Evolutionary conservation across 208 protist genomes (phyloP), one percentile per base, ranked within the genome.

Genomic region (Zelonia costaricensis): DNA sequence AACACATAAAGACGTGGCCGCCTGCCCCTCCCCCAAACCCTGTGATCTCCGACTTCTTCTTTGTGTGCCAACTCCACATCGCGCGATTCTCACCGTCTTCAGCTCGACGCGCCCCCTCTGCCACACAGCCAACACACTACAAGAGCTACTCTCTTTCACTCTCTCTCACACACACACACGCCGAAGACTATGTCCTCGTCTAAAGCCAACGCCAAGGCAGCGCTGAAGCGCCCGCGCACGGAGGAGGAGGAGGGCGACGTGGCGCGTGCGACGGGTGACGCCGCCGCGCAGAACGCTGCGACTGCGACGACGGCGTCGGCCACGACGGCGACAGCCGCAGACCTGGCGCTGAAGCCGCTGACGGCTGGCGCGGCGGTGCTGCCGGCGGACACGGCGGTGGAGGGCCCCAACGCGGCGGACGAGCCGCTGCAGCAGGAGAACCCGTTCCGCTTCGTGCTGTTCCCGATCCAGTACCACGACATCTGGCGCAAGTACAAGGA

Each of bases 401-500:
- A 59, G 46, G 59, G 27, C 38, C 28, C 42, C 16, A 42, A 78
- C 55, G 58, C 47, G 20, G 63, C 35, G 39, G 78, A 94, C 46
- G 97, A 99, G 84, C 96, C 96, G 45, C 74, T 99, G 27, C 87
- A 98, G 42, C 93, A 74, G 59, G 94, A 98, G 46, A 99, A 99
- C 80, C 89, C 92, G 25, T 72, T 94, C 68, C 97, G 98, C 58
- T 99, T 98, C 66, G 98, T 99, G 39, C 72, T 99, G 31, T 99
- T 99, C 78, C 98, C 98, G 38, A 99, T 99, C 73, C 80, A 98
- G 76, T 94, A 99, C 78, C 78, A 77, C 31, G 93, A 98, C 43
- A 96, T 99, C 33, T 99, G 98, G 98, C 69, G 97, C 69, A 99
- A 99, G 92, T 99, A 99, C 88, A 99, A 99, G 92, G 98, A 99